Base-by-base conservation (phyloP, 306 rosid genomes). In the Rosa chinensis region DNA sequence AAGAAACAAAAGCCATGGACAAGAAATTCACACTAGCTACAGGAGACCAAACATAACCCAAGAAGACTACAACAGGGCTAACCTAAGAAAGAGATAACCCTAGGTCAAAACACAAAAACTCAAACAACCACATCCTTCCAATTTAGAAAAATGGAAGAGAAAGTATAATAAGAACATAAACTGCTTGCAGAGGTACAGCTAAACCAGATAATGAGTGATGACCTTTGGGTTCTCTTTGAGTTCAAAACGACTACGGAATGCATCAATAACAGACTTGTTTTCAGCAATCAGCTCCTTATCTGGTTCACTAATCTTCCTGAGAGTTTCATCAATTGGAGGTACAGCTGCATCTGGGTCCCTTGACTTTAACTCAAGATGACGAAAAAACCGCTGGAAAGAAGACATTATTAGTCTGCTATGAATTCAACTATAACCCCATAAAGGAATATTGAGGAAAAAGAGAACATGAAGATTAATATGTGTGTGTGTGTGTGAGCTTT, bases 241-340 rank as follows among this genome's bases (percentile, higher is more conserved):
- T 68, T 87, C 90, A 79, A 94, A 91, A 73, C 82, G 72, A 43
- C 76, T 55, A 21, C 79, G 55, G 79, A 89, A 89, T 80, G 82
- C 76, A 44, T 88, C 89, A 47, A 88, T 82, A 74, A 76, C 84
- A 62, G 86, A 75, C 77, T 85, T 74, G 83, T 87, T 87, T 78
- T 83, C 87, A 77, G 81, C 80, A 83, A 90, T 78, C 45, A 92
- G 82, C 70, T 92, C 85, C 13, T 80, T 82, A 81, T 88, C 92
- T 56, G 94, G 93, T 77, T 82, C 92, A 32, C 91, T 88, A 78
- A 94, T 87, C 89, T 86, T 92, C 89, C 84, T 86, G 50, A 94
- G 98, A 2, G 94, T 86, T 77, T 80, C 88, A 80, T 94, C 96
- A 23, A 94, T 83, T 18, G 92, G 94, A 80, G 97, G 96, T 56